These are phyloP conservation scores for Neoboletus magnificus DNA, from an alignment of 768 basidiomycete genomes.

Conservation along the genomic window DNA sequence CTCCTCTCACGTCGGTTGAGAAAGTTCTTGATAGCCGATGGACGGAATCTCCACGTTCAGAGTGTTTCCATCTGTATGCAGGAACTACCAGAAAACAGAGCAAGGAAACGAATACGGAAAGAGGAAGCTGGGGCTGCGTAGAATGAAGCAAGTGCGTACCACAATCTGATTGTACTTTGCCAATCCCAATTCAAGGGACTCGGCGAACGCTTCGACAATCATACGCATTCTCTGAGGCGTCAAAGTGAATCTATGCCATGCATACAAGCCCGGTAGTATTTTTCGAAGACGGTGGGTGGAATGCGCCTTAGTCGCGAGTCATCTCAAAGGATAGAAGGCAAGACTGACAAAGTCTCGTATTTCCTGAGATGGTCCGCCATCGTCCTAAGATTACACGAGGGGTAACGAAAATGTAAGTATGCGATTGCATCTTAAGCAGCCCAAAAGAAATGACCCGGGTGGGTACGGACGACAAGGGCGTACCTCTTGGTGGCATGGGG, in stretches of 20 bases:
- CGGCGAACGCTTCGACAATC: conserved; percentile 95
- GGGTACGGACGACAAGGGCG: conserved; percentile 17
- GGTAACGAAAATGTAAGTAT: conserved; percentile 5
- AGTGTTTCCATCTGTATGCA: conserved; percentile 1
- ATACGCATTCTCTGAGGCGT: conserved; percentile 93
- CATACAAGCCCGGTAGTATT: neutral
- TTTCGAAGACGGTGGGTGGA: neutral
- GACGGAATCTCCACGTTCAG: neutral
- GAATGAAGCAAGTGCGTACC: conserved; percentile 51
- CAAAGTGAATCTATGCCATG: conserved; percentile 64
- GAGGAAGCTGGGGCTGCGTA: neutral
- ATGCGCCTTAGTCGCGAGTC: conserved; percentile 2
- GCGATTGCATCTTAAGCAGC: neutral
- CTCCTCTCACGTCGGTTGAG: neutral
- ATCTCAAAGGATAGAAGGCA: neutral
- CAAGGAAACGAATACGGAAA: conserved; percentile 5
- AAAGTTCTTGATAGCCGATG: neutral
- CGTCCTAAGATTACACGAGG: conserved; percentile 47
- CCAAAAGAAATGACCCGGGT: neutral
- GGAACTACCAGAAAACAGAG: neutral
- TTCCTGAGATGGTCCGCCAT: conserved; percentile 93
- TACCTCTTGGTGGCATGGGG: conserved; percentile 95
- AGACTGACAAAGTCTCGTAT: conserved; percentile 78
- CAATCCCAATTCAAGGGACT: conserved; percentile 84
- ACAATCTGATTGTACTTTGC: conserved; percentile 81